Percentiles rank a stretch among this genome's conserved stretches.
Conservation (phyloP, 179 eudicot species). For the Dionaea muscipula region DNA sequence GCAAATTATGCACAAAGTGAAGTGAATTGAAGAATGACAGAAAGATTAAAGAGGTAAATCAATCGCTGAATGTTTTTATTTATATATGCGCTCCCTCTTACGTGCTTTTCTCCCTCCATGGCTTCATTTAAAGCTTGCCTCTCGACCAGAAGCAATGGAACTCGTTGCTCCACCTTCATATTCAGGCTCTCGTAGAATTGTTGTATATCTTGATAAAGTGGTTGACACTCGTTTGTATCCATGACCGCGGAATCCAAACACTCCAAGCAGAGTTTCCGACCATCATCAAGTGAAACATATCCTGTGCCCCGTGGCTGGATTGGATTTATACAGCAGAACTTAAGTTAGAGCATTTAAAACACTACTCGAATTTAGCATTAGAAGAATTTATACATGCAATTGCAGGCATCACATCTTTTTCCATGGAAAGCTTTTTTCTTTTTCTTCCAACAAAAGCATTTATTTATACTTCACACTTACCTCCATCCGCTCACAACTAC, state of each 20-base stretch:
- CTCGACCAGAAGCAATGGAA: conserved; percentile 75
- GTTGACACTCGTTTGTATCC: conserved; percentile 70
- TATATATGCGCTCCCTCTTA: conserved; percentile 23
- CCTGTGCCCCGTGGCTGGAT: conserved; percentile 57
- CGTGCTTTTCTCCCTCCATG: conserved; percentile 77
- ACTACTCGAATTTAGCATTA: background rate
- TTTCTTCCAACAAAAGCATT: background rate
- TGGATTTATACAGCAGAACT: background rate
- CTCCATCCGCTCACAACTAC: conserved; percentile 92
- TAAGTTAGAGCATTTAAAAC: no score
- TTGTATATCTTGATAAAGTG: conserved; percentile 61
- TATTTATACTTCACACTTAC: conserved; percentile 17
- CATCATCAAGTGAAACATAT: conserved; percentile 65
- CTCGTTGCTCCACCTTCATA: conserved; percentile 74
- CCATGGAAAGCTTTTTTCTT: background rate
- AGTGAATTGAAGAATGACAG: no score
- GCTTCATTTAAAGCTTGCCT: conserved; percentile 84
- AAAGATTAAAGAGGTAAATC: no score
- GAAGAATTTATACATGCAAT: no score
- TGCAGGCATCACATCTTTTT: background rate
- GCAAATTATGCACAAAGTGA: no score
- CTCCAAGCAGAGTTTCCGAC: conserved; percentile 75
- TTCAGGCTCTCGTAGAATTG: conserved; percentile 60
- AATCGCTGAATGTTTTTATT: no score
- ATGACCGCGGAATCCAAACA: conserved; percentile 75